Percentiles rank a stretch among this genome's conserved stretches.
Conservation (phyloP, 331 rosid species). For the Prunus yedoensis region DNA sequence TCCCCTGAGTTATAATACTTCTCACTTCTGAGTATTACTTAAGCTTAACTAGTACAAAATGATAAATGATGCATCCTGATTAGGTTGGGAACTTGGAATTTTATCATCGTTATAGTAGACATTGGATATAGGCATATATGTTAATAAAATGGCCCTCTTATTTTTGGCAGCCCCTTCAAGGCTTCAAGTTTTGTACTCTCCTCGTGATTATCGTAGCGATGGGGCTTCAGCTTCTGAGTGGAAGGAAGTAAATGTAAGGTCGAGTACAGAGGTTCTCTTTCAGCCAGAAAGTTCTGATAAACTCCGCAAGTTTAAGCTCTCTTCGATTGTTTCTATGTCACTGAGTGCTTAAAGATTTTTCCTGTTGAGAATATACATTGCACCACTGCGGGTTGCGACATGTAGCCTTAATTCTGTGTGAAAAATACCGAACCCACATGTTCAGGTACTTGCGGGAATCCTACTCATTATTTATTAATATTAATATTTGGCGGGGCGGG, state of each 20-base stretch:
- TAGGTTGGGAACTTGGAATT: neutral
- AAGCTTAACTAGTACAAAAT: neutral
- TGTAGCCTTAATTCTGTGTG: neutral
- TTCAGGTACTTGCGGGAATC: no score
- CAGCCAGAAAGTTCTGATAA: constrained; percentile 52
- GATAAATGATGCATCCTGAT: neutral
- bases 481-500: no score
- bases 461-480: no score
- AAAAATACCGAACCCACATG: no score
- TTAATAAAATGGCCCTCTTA: neutral
- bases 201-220: constrained; percentile 70
- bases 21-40: neutral
- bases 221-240: constrained; percentile 64
- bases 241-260: constrained; percentile 71
- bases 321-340: constrained; percentile 59
- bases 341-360: constrained; percentile 59
- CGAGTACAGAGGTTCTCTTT: constrained; percentile 69
- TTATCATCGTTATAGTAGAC: neutral
- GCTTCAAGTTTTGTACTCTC: constrained; percentile 64
- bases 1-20: constrained; percentile 19
- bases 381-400: neutral
- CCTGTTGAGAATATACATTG: neutral
- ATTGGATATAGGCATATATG: neutral
- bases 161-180: constrained; percentile 64
- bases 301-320: constrained; percentile 64